Percentiles rank a stretch among this genome's conserved stretches.
Conservation (phyloP, 2,329 filamentous ascomycete genomes). For the Fusarium sp. region DNA sequence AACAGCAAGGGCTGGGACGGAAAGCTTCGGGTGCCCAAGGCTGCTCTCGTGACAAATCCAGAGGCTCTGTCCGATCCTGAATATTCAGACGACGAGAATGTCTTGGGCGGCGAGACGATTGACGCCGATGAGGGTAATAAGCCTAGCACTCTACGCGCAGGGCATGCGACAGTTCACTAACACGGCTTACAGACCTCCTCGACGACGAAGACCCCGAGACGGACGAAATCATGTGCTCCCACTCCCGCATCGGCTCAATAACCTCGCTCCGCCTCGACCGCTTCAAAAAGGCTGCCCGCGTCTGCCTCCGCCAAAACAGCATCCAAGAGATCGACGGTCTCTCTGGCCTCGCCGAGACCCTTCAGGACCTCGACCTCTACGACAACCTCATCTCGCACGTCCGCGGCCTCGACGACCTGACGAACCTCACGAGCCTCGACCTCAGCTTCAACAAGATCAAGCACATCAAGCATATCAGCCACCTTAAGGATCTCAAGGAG, state of each 20-base stretch:
- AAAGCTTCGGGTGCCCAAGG: conserved; percentile 79
- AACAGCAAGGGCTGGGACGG: conserved; percentile 85
- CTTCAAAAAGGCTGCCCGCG: conserved; percentile 78
- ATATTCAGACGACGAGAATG: conserved; percentile 79
- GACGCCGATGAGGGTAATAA: conserved; percentile 81
- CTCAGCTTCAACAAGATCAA: conserved; percentile 99
- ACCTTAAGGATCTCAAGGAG: conserved; percentile 82
- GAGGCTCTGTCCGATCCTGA: conserved; percentile 88
- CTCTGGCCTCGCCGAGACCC: conserved; percentile 69
- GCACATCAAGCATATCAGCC: conserved; percentile 89
- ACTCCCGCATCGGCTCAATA: conserved; percentile 85
- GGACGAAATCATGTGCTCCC: conserved; percentile 90
- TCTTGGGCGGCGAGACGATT: conserved; percentile 79
- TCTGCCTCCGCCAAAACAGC: conserved; percentile 93
- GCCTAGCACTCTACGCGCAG: not conserved
- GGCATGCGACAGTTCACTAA: conserved; percentile 24
- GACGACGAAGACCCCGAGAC: conserved; percentile 70
- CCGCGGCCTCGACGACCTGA: conserved; percentile 82
- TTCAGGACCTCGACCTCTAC: conserved; percentile 92
- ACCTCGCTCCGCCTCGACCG: conserved; percentile 82
- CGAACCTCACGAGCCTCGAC: conserved; percentile 82
- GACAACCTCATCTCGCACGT: conserved; percentile 94
- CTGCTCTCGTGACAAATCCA: conserved; percentile 74
- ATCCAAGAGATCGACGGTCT: conserved; percentile 86
- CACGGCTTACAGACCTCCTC: conserved; percentile 63